A percentile compares a stretch with the other conserved stretches of the same genome.
phyloP scores from a whole-genome alignment of 345 rosid genomes.

The Brassica rapa region DNA sequence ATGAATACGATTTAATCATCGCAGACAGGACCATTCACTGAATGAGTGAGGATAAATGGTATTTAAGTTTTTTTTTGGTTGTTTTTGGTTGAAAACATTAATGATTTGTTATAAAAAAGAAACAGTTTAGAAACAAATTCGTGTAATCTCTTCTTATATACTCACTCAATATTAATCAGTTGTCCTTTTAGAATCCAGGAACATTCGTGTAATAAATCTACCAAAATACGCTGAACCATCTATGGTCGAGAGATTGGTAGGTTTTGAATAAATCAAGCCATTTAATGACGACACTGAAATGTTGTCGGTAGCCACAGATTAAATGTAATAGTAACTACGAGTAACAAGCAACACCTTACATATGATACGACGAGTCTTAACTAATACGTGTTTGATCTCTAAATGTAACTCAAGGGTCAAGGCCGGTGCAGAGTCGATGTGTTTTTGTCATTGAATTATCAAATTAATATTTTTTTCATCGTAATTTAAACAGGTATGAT shows the following conservation, averaged over 20 bases:
- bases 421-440: constrained; percentile 1
- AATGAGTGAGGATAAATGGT: background rate
- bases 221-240: background rate
- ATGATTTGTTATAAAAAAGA: background rate
- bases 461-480: background rate
- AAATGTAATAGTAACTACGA: background rate
- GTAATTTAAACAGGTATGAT: background rate
- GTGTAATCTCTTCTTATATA: background rate
- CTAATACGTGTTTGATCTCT: background rate
- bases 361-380: background rate
- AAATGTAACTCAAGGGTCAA: background rate
- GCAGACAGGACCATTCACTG: background rate
- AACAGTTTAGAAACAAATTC: background rate
- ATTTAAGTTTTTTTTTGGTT: background rate
- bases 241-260: background rate
- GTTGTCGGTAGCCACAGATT: background rate
- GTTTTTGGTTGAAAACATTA: background rate
- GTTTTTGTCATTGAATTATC: background rate
- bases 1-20: constrained; percentile 29
- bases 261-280: constrained; percentile 7
- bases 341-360: background rate
- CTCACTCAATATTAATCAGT: background rate
- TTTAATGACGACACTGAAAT: constrained; percentile 1
- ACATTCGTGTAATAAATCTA: background rate
- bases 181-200: background rate